These are phyloP conservation scores for Scenedesmus sp. DNA, from an alignment of 163 green algal genomes.

Conservation along the genomic window DNA sequence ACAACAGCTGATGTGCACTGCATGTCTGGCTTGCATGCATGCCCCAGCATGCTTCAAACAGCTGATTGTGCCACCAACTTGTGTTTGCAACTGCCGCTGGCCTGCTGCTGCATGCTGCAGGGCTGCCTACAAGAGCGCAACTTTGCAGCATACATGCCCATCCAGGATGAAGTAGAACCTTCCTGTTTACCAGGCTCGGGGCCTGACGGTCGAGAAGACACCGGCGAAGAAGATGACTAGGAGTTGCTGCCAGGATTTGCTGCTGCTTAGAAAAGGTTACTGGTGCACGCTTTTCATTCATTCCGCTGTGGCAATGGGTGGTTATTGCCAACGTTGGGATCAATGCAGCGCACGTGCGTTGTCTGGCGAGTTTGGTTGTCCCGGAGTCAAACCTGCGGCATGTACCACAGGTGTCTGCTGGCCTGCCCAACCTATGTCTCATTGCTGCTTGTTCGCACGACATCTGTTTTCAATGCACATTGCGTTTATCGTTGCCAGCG, in stretches of 20 bases:
- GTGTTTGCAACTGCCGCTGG: too few species aligned
- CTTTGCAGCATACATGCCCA: slow-evolving; percentile 75
- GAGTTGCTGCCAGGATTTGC: not conserved
- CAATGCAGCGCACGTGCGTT: not conserved
- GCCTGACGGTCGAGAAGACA: not conserved
- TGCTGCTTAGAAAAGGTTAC: not conserved
- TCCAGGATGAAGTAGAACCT: slow-evolving; percentile 70
- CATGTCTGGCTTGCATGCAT: too few species aligned
- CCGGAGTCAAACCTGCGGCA: not conserved
- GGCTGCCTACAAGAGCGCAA: slow-evolving; percentile 70
- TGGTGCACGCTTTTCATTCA: not conserved
- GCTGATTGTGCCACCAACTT: too few species aligned
- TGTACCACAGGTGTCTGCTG: not conserved
- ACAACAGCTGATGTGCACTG: too few species aligned
- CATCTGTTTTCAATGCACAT: not conserved
- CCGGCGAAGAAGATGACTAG: not conserved
- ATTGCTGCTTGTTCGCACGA: not conserved
- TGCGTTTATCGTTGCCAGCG: not conserved
- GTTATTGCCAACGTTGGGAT: not conserved
- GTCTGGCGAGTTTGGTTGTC: not conserved
- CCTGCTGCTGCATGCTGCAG: slow-evolving; percentile 49
- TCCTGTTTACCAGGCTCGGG: slow-evolving; percentile 65
- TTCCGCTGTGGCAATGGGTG: too few species aligned
- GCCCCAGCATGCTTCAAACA: too few species aligned
- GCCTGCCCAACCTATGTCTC: not conserved